Conservation (phyloP, 331 rosid genomes). For the Rhamnella rubrinervis region DNA sequence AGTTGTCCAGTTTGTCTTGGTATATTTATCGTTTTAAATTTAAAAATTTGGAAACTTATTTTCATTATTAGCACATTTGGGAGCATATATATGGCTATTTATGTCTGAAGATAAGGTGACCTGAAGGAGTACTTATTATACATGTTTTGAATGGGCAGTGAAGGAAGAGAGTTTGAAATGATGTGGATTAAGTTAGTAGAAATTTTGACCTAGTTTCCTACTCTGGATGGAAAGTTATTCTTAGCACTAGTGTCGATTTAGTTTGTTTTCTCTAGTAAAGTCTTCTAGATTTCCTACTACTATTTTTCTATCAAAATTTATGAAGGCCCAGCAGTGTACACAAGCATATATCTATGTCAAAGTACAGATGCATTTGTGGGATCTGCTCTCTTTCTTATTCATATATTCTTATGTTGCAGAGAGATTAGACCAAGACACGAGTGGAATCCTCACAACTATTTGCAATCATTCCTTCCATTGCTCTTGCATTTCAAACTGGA, state of each 20-base stretch:
- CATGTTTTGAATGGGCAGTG: too few relatives aligned
- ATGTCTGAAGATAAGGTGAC: not conserved
- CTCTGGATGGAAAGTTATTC: too few relatives aligned
- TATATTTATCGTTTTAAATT: conserved; percentile 11
- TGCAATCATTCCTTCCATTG: conserved; percentile 98
- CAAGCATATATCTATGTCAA: not conserved
- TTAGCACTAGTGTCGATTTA: too few relatives aligned
- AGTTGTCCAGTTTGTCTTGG: conserved; percentile 95
- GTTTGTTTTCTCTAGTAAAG: too few relatives aligned
- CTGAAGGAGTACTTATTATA: too few relatives aligned
- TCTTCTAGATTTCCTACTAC: too few relatives aligned
- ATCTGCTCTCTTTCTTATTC: not conserved
- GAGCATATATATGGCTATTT: not conserved
- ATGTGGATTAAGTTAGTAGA: too few relatives aligned
- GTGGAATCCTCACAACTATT: conserved; percentile 92
- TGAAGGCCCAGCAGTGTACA: not conserved
- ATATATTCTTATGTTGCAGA: conserved; percentile 45
- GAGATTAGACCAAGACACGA: conserved; percentile 77
- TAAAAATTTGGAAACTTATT: not conserved
- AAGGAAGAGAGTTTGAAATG: too few relatives aligned
- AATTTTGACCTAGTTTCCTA: too few relatives aligned
- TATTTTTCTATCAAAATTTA: too few relatives aligned
- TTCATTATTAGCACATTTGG: not conserved
- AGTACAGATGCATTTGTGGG: not conserved
- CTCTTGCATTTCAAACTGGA: conserved; percentile 94